phyloP scores from a whole-genome alignment of 768 basidiomycete species.

The Lyophyllum semitale region DNA sequence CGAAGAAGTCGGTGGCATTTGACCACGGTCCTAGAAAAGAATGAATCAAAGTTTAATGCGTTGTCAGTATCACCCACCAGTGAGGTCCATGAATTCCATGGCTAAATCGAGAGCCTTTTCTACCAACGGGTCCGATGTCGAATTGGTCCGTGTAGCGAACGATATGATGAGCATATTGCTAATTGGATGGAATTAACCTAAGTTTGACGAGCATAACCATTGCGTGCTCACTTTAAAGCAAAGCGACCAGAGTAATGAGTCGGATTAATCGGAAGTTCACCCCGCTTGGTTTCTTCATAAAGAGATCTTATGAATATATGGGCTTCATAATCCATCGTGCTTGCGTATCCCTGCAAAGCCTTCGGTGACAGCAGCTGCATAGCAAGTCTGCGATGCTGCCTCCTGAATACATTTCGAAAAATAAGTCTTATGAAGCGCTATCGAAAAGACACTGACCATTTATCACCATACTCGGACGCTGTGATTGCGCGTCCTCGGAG shows the following conservation, averaged over 20 bases:
- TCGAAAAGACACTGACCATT: conserved; percentile 23
- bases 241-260: conserved; percentile 36
- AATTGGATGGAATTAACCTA: neutral
- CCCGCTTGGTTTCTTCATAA: conserved; percentile 30
- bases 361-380: conserved; percentile 30
- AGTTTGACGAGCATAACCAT: neutral
- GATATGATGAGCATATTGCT: conserved; percentile 47
- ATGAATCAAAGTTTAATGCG: conserved; percentile 15
- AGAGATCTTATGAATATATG: conserved; percentile 37
- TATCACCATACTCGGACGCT: conserved; percentile 31
- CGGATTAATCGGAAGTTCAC: conserved; percentile 36
- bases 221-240: conserved; percentile 21
- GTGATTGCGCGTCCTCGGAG: conserved; percentile 34
- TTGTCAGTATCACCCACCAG: conserved; percentile 1
- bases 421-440: neutral
- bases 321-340: conserved; percentile 41
- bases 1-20: conserved; percentile 45
- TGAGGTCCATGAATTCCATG: conserved; percentile 44
- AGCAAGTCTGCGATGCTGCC: conserved; percentile 43
- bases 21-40: conserved; percentile 36
- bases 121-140: conserved; percentile 36
- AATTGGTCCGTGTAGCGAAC: conserved; percentile 43
- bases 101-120: conserved; percentile 34
- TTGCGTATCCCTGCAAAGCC: conserved; percentile 34
- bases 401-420: conserved; percentile 23